phyloP scores from a whole-genome alignment of 108 stramenopile species.

The Pseudonitzschia multistriata region DNA sequence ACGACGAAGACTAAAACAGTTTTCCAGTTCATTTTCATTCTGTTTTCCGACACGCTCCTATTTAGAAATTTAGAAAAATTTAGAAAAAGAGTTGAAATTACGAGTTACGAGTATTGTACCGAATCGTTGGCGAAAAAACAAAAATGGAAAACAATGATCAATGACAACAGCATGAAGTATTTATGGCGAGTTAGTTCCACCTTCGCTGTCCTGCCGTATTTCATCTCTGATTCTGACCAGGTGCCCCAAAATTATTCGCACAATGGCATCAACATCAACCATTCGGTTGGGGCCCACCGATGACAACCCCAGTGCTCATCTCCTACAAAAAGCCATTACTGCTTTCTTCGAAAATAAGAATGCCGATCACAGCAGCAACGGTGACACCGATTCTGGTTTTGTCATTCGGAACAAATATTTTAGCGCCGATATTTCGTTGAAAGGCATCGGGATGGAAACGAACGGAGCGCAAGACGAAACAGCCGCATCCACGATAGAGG shows the following conservation, averaged over 20 bases:
- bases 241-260: too few relatives aligned
- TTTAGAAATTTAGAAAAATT: too few relatives aligned
- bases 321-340: conserved; percentile 32
- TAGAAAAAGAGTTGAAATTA: too few relatives aligned
- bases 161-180: too few relatives aligned
- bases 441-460: conserved; percentile 6
- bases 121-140: too few relatives aligned
- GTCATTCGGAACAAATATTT: conserved; percentile 49
- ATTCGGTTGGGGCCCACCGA: conserved; percentile 34
- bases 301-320: conserved; percentile 25
- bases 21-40: too few relatives aligned
- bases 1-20: too few relatives aligned
- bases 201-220: too few relatives aligned
- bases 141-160: too few relatives aligned
- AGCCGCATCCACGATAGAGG: conserved; percentile 47
- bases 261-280: conserved; percentile 17
- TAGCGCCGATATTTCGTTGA: conserved; percentile 29
- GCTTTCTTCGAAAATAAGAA: conserved; percentile 16
- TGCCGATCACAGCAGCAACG: neutral
- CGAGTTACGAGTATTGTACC: too few relatives aligned
- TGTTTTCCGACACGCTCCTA: too few relatives aligned
- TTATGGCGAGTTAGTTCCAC: too few relatives aligned
- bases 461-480: neutral
- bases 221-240: neutral
- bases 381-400: conserved; percentile 4